Evolutionary conservation across 495 filamentous ascomycete genomes (phyloP), one percentile per base, ranked within the genome.

Genomic region (Haplographium delicatum): DNA sequence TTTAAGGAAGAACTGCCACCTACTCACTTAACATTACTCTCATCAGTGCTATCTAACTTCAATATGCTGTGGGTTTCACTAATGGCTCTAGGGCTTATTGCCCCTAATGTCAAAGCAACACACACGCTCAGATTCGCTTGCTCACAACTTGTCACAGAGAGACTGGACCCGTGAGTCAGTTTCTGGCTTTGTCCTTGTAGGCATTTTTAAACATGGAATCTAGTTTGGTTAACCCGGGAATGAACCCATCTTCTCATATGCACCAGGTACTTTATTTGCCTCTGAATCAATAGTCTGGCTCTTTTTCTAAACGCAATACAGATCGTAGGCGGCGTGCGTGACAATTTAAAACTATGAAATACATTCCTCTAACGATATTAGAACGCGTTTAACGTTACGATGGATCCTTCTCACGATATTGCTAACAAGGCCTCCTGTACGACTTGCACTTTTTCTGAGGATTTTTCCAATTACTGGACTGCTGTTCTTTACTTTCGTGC

Each of bases 401-500:
- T 66, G 64, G 56, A 63, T 2, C 55, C 60, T 2, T 50, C 56
- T n/a, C 51, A 57, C 33, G 64, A 67, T 31, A 50, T 57, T 10
- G 47, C 62, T 23, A 43, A 39, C 15, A 39, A 45, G 15, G 65
- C 64, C 4, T 62, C 58, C 1, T 68, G 65, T 47, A 68, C 65
- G 9, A 62, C 54, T 16, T 68, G 65, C 38, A 61, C 60, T 10
- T 65, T 62, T 42, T 35, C 54, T 26, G 63, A 68, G 42, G 65
- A 68, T 44, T 65, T 66, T 23, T 65, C 62, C 22, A 72, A 72
- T 56, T 72, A 70, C 47, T 72, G 69, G 69, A 69, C 68, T 22
- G 65, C 68, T 15, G 59, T 61, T 39, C 51, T 72, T 33, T 72
- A 66, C 49, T 72, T 72, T 58, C 54, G 50, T 24, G 63, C 68